Conservation (phyloP, 2,329 filamentous ascomycete species). For the Penicillium sp. region DNA sequence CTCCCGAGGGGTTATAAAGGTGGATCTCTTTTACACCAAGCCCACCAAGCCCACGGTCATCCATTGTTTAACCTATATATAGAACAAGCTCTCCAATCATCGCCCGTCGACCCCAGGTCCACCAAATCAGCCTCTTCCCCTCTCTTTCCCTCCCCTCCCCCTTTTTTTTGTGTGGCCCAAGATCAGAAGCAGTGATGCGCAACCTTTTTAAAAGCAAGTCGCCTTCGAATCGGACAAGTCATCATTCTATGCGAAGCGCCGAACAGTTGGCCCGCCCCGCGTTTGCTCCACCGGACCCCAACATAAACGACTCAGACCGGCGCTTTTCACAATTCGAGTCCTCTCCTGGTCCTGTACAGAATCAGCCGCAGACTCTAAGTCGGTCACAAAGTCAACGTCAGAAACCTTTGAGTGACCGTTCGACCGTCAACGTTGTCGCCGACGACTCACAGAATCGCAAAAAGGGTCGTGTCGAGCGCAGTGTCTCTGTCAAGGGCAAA, state of each 20-base stretch:
- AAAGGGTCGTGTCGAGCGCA: constrained; percentile 30
- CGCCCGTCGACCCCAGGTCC: background rate
- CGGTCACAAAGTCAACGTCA: constrained; percentile 32
- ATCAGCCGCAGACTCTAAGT: constrained; percentile 10
- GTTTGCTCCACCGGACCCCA: constrained; percentile 21
- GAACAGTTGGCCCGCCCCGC: constrained; percentile 23
- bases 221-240: constrained; percentile 15
- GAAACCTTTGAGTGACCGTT: constrained; percentile 18
- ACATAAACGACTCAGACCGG: constrained; percentile 8
- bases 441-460: constrained; percentile 26
- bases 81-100: constrained; percentile 9
- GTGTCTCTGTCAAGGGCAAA: constrained; percentile 28
- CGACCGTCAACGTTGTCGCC: constrained; percentile 27
- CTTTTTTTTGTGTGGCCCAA: background rate
- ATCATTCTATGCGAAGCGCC: constrained; percentile 19
- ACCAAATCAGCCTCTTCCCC: constrained; percentile 4
- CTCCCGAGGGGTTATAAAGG: no score
- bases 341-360: background rate
- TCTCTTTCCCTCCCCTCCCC: background rate
- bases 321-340: constrained; percentile 13
- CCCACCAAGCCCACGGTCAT: background rate
- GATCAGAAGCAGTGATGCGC: constrained; percentile 23
- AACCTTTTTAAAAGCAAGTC: constrained; percentile 28
- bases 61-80: constrained; percentile 14
- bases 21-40: background rate